Evolutionary conservation across 176 grass and related monocot species (phyloP).

Genomic region (Juncus effusus): DNA sequence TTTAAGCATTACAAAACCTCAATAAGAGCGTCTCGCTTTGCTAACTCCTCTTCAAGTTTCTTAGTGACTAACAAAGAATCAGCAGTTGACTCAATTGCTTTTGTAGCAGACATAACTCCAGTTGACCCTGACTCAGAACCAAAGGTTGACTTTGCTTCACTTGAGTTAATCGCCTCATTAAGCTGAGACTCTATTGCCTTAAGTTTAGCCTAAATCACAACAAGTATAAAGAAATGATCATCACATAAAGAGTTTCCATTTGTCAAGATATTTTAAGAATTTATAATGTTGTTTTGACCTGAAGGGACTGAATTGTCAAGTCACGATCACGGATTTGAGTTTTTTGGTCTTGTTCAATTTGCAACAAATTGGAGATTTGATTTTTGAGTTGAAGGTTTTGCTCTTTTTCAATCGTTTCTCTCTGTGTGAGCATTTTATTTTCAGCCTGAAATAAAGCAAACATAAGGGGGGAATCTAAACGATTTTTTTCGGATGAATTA

Average conservation of each 20-base stretch:
- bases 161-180: conserved; percentile 75
- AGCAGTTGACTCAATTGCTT: conserved; percentile 59
- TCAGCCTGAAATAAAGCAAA: conserved; percentile 62
- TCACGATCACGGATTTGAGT: conserved; percentile 68
- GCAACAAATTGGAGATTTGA: conserved; percentile 65
- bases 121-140: conserved; percentile 69
- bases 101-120: conserved; percentile 59
- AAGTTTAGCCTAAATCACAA: conserved; percentile 66
- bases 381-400: conserved; percentile 80
- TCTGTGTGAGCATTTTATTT: conserved; percentile 82
- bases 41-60: conserved; percentile 91
- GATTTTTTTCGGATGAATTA: conserved; percentile 23
- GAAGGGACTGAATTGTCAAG: conserved; percentile 68
- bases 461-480: conserved; percentile 15
- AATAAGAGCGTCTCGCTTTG: conserved; percentile 96
- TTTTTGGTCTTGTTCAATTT: conserved; percentile 88
- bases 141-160: conserved; percentile 78
- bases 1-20: conserved; percentile 60
- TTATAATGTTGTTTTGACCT: conserved; percentile 41
- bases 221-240: conserved; percentile 28
- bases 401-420: conserved; percentile 83
- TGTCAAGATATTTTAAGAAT: not conserved
- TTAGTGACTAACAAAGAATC: conserved; percentile 79
- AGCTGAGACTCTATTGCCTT: conserved; percentile 86
- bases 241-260: not conserved